Conservation (phyloP, 2,329 filamentous ascomycete genomes). For the Fusarium penzigii region DNA sequence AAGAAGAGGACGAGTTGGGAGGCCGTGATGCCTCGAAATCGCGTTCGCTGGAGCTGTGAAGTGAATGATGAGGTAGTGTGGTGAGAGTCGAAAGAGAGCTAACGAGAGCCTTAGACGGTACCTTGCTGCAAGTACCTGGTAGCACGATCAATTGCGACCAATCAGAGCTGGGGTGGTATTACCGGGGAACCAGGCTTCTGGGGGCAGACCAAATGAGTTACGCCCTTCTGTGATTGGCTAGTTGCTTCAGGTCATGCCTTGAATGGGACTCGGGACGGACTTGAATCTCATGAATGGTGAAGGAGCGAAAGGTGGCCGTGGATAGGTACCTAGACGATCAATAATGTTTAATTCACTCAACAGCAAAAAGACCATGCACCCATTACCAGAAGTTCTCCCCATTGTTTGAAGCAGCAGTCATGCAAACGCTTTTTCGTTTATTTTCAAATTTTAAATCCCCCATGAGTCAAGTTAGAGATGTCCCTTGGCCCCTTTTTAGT, state of each 20-base stretch:
- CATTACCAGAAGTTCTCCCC: too few relatives aligned
- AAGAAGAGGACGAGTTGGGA: conserved; percentile 11
- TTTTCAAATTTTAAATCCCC: too few relatives aligned
- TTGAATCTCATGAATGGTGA: neutral
- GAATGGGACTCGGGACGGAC: neutral
- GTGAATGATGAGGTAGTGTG: conserved; percentile 15
- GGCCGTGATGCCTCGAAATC: conserved; percentile 15
- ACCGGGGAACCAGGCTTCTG: conserved; percentile 17
- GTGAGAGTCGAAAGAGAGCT: conserved; percentile 25
- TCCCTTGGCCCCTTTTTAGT: too few relatives aligned
- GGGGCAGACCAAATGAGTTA: conserved; percentile 11
- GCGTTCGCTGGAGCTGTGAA: conserved; percentile 17
- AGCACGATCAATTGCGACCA: conserved; percentile 15
- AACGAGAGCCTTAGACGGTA: conserved; percentile 7
- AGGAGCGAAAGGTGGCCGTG: neutral
- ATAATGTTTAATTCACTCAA: too few relatives aligned
- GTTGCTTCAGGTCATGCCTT: neutral
- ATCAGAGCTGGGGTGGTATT: conserved; percentile 10
- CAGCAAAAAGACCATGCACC: too few relatives aligned
- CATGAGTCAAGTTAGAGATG: too few relatives aligned
- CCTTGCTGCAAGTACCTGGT: neutral
- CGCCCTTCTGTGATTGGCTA: conserved; percentile 17
- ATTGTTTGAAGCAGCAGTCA: too few relatives aligned
- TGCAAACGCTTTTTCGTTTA: too few relatives aligned
- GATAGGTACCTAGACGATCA: too few relatives aligned